Base-by-base conservation (phyloP, 148 eudicot genomes). In the Vaccinium corymbosum region DNA sequence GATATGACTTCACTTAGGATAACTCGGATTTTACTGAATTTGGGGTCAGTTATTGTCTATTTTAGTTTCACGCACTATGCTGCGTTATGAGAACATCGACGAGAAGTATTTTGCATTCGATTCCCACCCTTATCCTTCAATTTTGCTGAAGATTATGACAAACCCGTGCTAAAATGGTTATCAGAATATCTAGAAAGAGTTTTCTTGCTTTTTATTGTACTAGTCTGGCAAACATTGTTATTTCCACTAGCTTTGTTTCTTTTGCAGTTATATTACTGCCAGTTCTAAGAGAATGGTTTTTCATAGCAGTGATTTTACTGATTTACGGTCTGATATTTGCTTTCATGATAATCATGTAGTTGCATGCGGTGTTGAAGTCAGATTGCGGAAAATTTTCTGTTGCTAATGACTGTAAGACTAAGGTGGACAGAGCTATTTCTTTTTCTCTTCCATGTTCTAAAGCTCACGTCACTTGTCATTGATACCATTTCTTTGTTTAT, bases 401-500 rank as follows among this genome's bases (percentile, higher is more conserved):
- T 62, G 38, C 15, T 46, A n/a, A 20, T 62, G 22, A 4, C 74
- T 29, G 8, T 46, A 83, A 42, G 14, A 32, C 50, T 32, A 51
- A 72, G 57, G 62, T 72, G 29, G 32, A 51, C 29, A 11, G 48
- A 55, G n/a, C 17, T 56, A 29, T 61, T 4, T 25, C 55, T 20
- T 64, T 14, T 42, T 42, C 46, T 42, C 46, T 42, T 42, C 46
- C 27, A 51, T 78, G 73, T 53, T 77, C 8, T 22, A 15, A 32
- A 16, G 48, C 53, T 68, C 61, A 55, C 7, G 42, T 84, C 16
- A 12, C 78, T 57, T 42, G 11, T 53, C 64, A 68, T n/a, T 83
- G 75, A 83, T 42, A 71, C 27, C 56, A 81, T 56, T 53, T 50
- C 66, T 38, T 7, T 85, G 8, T 56, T 17, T 7, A 66, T 86